phyloP scores from a whole-genome alignment of 176 grass and related monocot species.

The Poa pratensis region DNA sequence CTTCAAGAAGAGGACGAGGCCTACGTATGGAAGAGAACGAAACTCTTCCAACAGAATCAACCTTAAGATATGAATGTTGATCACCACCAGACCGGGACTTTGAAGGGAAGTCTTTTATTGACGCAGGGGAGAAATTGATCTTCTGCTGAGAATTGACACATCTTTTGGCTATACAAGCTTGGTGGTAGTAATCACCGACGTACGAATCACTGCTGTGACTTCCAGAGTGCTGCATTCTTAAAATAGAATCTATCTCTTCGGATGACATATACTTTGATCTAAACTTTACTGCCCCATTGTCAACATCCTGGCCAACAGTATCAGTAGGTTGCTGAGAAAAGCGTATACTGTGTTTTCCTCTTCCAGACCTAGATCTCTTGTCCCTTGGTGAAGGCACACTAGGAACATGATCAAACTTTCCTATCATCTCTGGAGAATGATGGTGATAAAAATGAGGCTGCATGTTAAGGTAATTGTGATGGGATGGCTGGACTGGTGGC shows the following conservation, averaged over 20 bases:
- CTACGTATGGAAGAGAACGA: conserved; percentile 84
- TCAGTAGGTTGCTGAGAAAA: conserved; percentile 64
- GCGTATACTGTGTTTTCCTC: conserved; percentile 66
- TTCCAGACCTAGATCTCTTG: conserved; percentile 69
- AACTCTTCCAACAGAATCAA: conserved; percentile 71
- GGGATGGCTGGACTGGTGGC: conserved; percentile 41
- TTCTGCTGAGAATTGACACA: conserved; percentile 55
- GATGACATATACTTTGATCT: conserved; percentile 95
- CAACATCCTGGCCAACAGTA: conserved; percentile 54
- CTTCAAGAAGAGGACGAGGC: conserved; percentile 83
- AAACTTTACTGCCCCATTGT: conserved; percentile 65
- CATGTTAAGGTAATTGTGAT: conserved; percentile 56
- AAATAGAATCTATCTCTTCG: conserved; percentile 91
- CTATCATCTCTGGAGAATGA: conserved; percentile 46
- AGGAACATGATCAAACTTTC: conserved; percentile 55
- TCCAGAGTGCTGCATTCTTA: conserved; percentile 81
- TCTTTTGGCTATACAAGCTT: conserved; percentile 91
- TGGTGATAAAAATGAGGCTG: conserved; percentile 55
- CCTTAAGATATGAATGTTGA: conserved; percentile 73
- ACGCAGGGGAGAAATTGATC: conserved; percentile 61
- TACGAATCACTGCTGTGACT: conserved; percentile 89
- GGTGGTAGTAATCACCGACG: conserved; percentile 84
- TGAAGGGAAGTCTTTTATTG: conserved; percentile 75
- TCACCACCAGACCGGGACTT: conserved; percentile 67
- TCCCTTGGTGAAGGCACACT: conserved; percentile 65